Evolutionary conservation across 495 filamentous ascomycete genomes (phyloP), one percentile per base, ranked within the genome.

Genomic region (Hypoxylon perforatum): DNA sequence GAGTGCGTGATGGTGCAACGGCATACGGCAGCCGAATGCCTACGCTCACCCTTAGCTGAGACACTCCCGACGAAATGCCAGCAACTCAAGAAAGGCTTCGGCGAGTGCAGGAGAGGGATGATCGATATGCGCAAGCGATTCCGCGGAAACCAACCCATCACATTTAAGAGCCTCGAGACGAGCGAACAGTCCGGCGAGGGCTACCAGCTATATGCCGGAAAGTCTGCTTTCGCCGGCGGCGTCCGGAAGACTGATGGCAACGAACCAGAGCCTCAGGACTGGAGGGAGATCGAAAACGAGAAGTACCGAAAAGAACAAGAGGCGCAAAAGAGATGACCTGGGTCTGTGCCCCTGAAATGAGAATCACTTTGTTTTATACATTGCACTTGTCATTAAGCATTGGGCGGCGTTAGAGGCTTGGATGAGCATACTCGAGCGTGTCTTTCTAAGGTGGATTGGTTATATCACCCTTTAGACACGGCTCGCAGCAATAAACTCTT

Each of bases 61-160:
- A 87, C 87, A 10, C 85, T 98, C 14, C 95, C 95, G 14, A 88
- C 85, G 30, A 87, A 88, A 78, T 99, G 95, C 76, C 95, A 96
- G 76, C 96, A 97, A 75, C 84, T 99, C 56, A 91, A 92, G 76
- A 92, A 90, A 75, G 94, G 92, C 25, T 97, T 95, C 72, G 89
- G 90, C 74, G 90, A 97, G 74, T 99, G 95, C 87, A 96, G 96
- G 72, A 90, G 94, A 56, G 95, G 96, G 50, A 87, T 96, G 88
- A 87, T 98, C 72, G 95, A 99, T 79, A 99, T 99, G 96, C 90
- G 96, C 73, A 99, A 99, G 78, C 90, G 96, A 19, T 98, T 99
- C 81, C 86, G 96, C 42, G 96, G 95, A n/a, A 98, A 99, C 79
- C 85, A 91, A 67, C 93, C 95, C 44, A 84, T 97, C 63, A 83